A percentile compares a stretch with the other conserved stretches of the same genome.
Conservation (phyloP, 2,329 filamentous ascomycete genomes). For the Amauroascus verrucosus region DNA sequence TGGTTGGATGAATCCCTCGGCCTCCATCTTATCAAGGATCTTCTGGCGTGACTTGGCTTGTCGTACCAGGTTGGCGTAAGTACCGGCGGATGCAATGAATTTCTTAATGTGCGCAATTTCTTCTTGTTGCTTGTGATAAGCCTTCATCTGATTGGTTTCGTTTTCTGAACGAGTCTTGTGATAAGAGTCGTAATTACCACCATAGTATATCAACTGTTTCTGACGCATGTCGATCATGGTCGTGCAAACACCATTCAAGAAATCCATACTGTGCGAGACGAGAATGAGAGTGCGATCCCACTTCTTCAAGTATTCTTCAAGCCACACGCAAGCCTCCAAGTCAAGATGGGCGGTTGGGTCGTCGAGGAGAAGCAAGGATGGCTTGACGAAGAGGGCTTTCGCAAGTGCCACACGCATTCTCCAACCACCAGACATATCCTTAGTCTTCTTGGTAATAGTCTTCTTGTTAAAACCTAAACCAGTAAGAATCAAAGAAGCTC, state of each 20-base stretch:
- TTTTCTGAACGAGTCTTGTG: constrained; percentile 88
- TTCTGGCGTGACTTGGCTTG: constrained; percentile 99
- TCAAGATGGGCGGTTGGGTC: constrained; percentile 99
- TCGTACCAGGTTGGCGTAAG: constrained; percentile 96
- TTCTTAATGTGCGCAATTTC: constrained; percentile 99
- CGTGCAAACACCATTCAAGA: constrained; percentile 95
- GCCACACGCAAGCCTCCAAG: constrained; percentile 97
- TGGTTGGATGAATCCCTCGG: constrained; percentile 93
- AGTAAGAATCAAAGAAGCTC: constrained; percentile 90
- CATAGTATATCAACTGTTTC: constrained; percentile 88
- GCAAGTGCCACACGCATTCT: constrained; percentile 97
- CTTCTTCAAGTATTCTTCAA: constrained; percentile 99
- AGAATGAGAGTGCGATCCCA: constrained; percentile 96
- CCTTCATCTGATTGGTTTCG: constrained; percentile 97
- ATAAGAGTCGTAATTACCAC: constrained; percentile 99
- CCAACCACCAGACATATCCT: constrained; percentile 99
- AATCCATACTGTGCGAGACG: constrained; percentile 97
- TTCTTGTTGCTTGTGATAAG: constrained; percentile 97
- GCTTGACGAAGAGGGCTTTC: constrained; percentile 98
- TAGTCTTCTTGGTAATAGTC: constrained; percentile 98
- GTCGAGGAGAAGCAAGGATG: constrained; percentile 86
- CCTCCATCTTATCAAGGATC: constrained; percentile 99
- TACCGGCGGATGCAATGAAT: constrained; percentile 99
- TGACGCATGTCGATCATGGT: constrained; percentile 98
- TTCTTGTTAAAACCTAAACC: constrained; percentile 98